Conservation (phyloP, 2,329 filamentous ascomycete species). For the Ilyonectria sp. region DNA sequence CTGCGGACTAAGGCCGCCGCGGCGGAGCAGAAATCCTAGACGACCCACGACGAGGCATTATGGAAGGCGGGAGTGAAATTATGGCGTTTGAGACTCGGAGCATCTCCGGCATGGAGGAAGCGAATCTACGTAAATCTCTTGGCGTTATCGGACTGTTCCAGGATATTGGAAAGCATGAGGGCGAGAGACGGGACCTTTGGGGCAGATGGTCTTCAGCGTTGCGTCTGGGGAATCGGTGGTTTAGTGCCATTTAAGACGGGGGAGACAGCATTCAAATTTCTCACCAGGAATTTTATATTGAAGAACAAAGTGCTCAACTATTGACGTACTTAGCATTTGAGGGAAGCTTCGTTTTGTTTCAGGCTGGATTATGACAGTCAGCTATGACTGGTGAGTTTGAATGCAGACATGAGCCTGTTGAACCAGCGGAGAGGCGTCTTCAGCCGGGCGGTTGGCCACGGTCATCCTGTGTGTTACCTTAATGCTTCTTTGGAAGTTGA, state of each 20-base stretch:
- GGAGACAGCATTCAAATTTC: background rate
- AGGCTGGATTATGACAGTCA: too few relatives aligned
- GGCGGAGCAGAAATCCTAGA: constrained; percentile 14
- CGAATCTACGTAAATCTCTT: background rate
- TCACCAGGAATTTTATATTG: background rate
- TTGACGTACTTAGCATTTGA: too few relatives aligned
- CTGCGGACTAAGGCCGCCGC: constrained; percentile 61
- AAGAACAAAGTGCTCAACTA: background rate
- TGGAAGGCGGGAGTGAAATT: constrained; percentile 16
- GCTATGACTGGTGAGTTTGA: too few relatives aligned
- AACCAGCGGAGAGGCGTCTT: too few relatives aligned
- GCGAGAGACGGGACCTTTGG: background rate
- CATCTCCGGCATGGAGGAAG: constrained; percentile 1
- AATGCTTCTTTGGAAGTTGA: too few relatives aligned
- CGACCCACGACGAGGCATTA: background rate
- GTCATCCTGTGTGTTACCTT: too few relatives aligned
- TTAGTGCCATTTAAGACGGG: background rate
- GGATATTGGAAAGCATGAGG: constrained; percentile 1
- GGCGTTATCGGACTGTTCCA: constrained; percentile 6
- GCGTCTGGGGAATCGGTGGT: background rate
- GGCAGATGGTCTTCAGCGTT: background rate
- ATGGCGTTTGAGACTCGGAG: constrained; percentile 22
- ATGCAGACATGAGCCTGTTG: too few relatives aligned
- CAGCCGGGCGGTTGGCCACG: too few relatives aligned
- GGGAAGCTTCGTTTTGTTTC: too few relatives aligned